phyloP scores from a whole-genome alignment of 495 filamentous ascomycete species.

The Daldinia caldariorum region DNA sequence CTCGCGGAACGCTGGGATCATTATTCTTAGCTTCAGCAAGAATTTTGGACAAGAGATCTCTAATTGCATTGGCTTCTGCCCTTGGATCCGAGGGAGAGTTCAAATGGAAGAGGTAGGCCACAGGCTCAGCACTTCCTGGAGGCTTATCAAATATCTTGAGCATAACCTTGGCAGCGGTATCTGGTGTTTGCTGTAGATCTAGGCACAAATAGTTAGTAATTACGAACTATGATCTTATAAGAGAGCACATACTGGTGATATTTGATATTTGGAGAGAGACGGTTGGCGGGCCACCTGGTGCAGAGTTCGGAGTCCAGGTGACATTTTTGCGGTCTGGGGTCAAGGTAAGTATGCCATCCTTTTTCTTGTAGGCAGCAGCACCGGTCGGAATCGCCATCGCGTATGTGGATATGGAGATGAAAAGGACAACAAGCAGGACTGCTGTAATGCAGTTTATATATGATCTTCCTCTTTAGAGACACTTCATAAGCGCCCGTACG shows the following conservation, averaged over 20 bases:
- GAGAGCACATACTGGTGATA: conserved; percentile 74
- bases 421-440: background rate
- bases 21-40: conserved; percentile 74
- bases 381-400: conserved; percentile 71
- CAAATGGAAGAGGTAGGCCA: conserved; percentile 86
- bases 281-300: conserved; percentile 61
- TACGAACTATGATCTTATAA: background rate
- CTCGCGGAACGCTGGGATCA: conserved; percentile 56
- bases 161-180: conserved; percentile 83
- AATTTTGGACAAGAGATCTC: conserved; percentile 78
- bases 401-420: background rate
- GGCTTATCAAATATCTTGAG: conserved; percentile 83
- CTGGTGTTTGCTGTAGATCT: conserved; percentile 94
- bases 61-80: conserved; percentile 83
- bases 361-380: conserved; percentile 90
- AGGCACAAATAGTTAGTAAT: conserved; percentile 18
- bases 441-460: background rate
- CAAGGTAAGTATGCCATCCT: conserved; percentile 85
- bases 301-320: conserved; percentile 78
- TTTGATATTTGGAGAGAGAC: conserved; percentile 75
- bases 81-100: conserved; percentile 79
- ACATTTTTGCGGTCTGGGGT: conserved; percentile 74
- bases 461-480: background rate
- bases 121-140: conserved; percentile 62
- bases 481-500: conserved; percentile 5